These are phyloP conservation scores for Leishmania aethiopica DNA, from an alignment of 208 protist genomes.

Conservation along the genomic window DNA sequence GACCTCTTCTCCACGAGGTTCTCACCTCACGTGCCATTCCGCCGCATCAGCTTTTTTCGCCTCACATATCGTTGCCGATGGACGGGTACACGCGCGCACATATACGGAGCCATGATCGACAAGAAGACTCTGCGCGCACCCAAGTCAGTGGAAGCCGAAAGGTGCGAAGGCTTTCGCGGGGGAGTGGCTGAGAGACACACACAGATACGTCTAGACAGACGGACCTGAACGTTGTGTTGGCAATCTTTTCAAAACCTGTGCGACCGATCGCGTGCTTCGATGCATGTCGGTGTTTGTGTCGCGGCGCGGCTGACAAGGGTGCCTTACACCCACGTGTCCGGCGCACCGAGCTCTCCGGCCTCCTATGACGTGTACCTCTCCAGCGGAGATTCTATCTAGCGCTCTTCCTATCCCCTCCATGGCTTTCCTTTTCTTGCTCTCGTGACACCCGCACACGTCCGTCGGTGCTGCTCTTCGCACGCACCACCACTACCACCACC, in stretches of 20 bases:
- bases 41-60: neutral
- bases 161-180: neutral
- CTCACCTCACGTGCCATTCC: neutral
- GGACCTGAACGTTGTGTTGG: neutral
- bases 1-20: neutral
- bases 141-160: neutral
- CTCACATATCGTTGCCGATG: neutral
- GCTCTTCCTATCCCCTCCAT: neutral
- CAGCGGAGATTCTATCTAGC: neutral
- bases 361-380: neutral
- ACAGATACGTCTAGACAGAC: neutral
- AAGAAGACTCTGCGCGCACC: neutral
- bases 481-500: neutral
- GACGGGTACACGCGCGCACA: neutral
- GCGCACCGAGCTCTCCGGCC: neutral
- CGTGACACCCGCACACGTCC: neutral
- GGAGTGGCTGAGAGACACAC: neutral
- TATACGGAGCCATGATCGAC: neutral
- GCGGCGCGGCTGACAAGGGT: neutral
- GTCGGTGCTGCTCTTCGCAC: neutral
- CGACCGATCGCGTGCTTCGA: neutral
- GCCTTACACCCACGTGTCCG: neutral
- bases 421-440: neutral
- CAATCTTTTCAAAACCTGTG: neutral
- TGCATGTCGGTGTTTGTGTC: neutral